Conservation (phyloP, 2,329 filamentous ascomycete genomes). For the Aspergillus amoenus region DNA sequence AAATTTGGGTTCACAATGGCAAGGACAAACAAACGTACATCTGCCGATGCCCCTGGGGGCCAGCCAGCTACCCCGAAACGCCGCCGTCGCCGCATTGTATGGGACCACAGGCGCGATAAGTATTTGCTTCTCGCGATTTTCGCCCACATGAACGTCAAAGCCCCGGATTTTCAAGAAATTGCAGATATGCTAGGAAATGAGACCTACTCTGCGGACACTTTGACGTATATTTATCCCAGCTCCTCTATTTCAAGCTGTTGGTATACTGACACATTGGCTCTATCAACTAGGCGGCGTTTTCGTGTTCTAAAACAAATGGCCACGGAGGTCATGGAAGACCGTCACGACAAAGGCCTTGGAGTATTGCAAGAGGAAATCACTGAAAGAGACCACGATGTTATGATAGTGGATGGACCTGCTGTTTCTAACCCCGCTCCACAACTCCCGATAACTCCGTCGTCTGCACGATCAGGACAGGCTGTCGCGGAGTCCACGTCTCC, state of each 20-base stretch:
- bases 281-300: constrained; percentile 5
- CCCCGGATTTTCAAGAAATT: constrained; percentile 7
- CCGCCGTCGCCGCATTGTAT: background rate
- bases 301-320: background rate
- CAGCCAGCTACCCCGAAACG: background rate
- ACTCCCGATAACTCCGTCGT: background rate
- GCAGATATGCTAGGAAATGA: constrained; percentile 5
- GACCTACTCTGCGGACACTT: background rate
- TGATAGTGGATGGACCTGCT: background rate
- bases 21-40: background rate
- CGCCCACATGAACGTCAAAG: constrained; percentile 3
- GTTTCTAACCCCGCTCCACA: background rate
- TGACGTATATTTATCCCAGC: constrained; percentile 1
- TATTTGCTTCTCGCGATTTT: constrained; percentile 13
- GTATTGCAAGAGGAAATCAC: background rate
- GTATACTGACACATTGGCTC: background rate
- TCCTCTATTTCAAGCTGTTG: background rate
- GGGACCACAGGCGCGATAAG: constrained; percentile 13
- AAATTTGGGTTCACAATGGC: background rate
- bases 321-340: constrained; percentile 8
- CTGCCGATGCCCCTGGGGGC: background rate
- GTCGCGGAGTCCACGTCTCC: background rate
- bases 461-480: background rate
- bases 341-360: background rate
- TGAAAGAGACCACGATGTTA: constrained; percentile 5